Evolutionary conservation across 2,329 filamentous ascomycete species (phyloP).

Genomic region (Aphanocladium album): DNA sequence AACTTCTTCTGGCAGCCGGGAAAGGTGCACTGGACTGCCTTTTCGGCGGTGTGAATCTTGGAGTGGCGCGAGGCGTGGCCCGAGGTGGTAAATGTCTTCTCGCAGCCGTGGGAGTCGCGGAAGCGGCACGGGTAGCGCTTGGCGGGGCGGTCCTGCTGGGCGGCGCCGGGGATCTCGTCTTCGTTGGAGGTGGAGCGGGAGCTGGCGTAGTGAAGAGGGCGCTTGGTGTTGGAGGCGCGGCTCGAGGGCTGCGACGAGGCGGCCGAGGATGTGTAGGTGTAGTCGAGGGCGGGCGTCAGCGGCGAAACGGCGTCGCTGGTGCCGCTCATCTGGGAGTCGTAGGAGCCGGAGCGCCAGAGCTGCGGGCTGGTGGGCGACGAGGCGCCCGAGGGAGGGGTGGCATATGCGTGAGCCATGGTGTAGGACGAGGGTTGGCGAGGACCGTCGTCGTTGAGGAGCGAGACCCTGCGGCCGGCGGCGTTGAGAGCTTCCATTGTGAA

Average conservation of each 20-base stretch:
- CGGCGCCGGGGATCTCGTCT: slow-evolving; percentile 41
- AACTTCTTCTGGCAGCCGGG: slow-evolving; percentile 73
- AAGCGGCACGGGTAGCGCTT: slow-evolving; percentile 74
- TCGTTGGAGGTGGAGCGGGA: slow-evolving; percentile 47
- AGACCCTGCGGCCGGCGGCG: slow-evolving; percentile 53
- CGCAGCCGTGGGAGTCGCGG: slow-evolving; percentile 65
- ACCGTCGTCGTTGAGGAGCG: slow-evolving; percentile 54
- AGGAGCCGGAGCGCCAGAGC: slow-evolving; percentile 56
- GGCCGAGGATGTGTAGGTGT: slow-evolving; percentile 29
- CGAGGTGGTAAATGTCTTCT: slow-evolving; percentile 78
- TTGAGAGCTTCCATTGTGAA: slow-evolving; percentile 51
- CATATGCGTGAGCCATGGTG: slow-evolving; percentile 29
- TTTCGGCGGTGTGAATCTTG: slow-evolving; percentile 79
- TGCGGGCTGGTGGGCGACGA: slow-evolving; percentile 50
- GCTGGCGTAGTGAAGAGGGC: slow-evolving; percentile 37
- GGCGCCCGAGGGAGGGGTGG: slow-evolving; percentile 34
- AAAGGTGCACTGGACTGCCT: slow-evolving; percentile 64
- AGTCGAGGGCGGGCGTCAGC: slow-evolving; percentile 47
- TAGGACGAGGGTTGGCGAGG: slow-evolving; percentile 32
- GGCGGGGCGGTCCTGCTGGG: slow-evolving; percentile 42
- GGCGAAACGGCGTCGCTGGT: slow-evolving; percentile 46
- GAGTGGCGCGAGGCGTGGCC: slow-evolving; percentile 81
- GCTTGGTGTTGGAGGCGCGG: slow-evolving; percentile 32
- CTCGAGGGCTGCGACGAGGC: slow-evolving; percentile 27
- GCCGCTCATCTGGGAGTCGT: slow-evolving; percentile 52